Evolutionary conservation across 2,329 filamentous ascomycete genomes (phyloP), one percentile per base, ranked within the genome.

Genomic region (Fusarium multiceps): DNA sequence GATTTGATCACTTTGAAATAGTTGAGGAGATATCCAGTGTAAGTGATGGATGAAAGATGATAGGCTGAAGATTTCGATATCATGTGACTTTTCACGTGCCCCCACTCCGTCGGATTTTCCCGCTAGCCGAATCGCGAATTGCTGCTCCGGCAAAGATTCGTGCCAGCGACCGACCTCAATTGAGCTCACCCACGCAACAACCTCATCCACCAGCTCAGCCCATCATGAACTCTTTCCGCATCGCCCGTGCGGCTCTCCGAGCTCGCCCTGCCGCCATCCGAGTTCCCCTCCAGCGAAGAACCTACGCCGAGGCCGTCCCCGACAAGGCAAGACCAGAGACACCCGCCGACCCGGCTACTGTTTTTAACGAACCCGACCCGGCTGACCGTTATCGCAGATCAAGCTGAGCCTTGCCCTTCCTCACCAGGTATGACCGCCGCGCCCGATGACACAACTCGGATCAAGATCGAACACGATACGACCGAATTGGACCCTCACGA

Each of bases 341-440:
- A 23, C 68, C 58, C 46, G 40, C 58, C 57, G 21, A 68, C 58
- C 62, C 59, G 37, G 64, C 71, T 66, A 68, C 66, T 69, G 55
- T 73, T 72, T 66, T 71, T 61, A 53, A 70, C 61, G 46, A 63
- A 46, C 57, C 66, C 53, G 55, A 48, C 56, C 65, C 68, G 75
- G 72, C 72, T 78, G 60, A 77, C 73, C 66, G 49, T 71, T 57
- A 72, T 64, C 66, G 65, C 76, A 91, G 89, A 97, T 99, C 89
- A 97, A 97, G 91, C 91, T 99, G 86, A 97, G 93, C 88, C 88
- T 99, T 86, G 90, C 93, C 82, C 92, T 99, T 78, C 96, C 96
- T 86, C 95, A 98, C 86, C 93, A 98, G 94, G 96, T 98, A 93
- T 84, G 92, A 80, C 66, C 55, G 50, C 58, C 61, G 25, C 21